phyloP scores from a whole-genome alignment of 192 early-diverging fungal species.

The Dispira simplex region DNA sequence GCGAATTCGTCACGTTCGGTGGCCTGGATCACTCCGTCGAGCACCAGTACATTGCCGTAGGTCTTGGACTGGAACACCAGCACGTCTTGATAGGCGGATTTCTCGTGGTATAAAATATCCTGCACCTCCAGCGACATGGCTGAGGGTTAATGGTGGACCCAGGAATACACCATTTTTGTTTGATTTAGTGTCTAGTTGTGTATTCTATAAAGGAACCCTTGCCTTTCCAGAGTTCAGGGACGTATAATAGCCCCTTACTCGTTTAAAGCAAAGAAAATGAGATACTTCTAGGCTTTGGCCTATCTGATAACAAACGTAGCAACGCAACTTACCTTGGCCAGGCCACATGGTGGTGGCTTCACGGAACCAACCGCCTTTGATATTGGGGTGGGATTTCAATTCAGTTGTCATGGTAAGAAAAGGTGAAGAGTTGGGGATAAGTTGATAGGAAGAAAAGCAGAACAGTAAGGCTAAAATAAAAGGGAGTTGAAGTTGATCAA shows the following conservation, averaged over 20 bases:
- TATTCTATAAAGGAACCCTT: too few species aligned
- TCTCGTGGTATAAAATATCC: constrained; percentile 89
- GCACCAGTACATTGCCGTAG: constrained; percentile 92
- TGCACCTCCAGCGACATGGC: constrained; percentile 92
- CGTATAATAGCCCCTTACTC: too few species aligned
- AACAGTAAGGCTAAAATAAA: too few species aligned
- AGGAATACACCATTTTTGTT: too few species aligned
- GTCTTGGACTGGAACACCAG: constrained; percentile 91
- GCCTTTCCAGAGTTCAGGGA: too few species aligned
- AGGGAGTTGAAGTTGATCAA: too few species aligned
- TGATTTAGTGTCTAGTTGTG: too few species aligned
- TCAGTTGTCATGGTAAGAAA: constrained; percentile 1
- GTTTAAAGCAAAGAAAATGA: too few species aligned
- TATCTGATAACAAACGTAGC: too few species aligned
- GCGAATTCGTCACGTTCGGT: constrained; percentile 99
- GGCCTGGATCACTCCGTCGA: constrained; percentile 95
- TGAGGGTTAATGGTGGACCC: constrained; percentile 14
- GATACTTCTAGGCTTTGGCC: too few species aligned
- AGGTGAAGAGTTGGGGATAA: too few species aligned
- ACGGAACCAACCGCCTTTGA: constrained; percentile 94
- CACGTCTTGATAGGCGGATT: constrained; percentile 93
- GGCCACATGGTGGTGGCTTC: constrained; percentile 94
- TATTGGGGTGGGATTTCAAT: constrained; percentile 67
- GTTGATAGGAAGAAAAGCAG: too few species aligned
- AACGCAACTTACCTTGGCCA: constrained; percentile 58